These are phyloP conservation scores for Mollisiaceae sp. DNA, from an alignment of 2,329 filamentous ascomycete species.

Conservation along the genomic window DNA sequence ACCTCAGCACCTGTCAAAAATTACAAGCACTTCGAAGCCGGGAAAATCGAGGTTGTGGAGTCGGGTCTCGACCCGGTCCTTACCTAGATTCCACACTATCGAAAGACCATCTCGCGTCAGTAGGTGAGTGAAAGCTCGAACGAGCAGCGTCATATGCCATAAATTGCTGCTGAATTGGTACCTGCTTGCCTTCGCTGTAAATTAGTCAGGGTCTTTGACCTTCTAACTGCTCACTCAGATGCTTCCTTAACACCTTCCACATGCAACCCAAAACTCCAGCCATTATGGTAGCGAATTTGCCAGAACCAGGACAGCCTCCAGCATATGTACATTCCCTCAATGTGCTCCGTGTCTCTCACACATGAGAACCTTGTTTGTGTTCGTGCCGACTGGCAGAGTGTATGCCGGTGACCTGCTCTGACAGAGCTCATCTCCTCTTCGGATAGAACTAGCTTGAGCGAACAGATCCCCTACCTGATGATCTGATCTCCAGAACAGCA, in stretches of 20 bases:
- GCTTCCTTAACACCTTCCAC: background rate
- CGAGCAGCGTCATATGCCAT: background rate
- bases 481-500: background rate
- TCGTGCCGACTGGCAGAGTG: background rate
- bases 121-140: background rate
- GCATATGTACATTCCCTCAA: background rate
- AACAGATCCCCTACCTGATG: background rate
- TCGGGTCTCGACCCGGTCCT: background rate
- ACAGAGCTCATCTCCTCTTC: background rate
- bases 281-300: background rate
- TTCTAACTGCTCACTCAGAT: background rate
- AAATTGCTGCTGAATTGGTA: constrained; percentile 2
- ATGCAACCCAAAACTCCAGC: constrained; percentile 3
- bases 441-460: background rate
- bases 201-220: background rate
- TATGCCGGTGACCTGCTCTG: background rate
- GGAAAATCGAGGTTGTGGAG: background rate
- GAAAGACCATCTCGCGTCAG: background rate
- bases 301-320: background rate
- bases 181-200: background rate
- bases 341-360: background rate
- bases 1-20: background rate
- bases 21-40: background rate
- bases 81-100: background rate
- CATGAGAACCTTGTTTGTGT: background rate